phyloP scores from a whole-genome alignment of 2,329 filamentous ascomycete genomes.

The Dactylellina sp. region DNA sequence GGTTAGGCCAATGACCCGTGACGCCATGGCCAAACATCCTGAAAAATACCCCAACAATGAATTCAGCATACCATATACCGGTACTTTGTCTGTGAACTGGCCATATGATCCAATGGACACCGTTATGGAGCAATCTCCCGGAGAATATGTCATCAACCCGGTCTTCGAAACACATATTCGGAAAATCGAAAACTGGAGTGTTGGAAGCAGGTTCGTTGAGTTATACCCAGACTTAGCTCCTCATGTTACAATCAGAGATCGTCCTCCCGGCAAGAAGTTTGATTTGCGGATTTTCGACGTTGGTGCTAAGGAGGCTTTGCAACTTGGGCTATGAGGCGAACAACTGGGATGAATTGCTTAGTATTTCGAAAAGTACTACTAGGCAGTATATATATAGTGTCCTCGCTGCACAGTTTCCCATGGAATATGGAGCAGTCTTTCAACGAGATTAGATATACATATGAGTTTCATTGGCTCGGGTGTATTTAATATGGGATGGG shows the following conservation, averaged over 20 bases:
- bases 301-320: conserved; percentile 13
- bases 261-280: conserved; percentile 46
- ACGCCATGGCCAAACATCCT: conserved; percentile 61
- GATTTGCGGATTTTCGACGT: conserved; percentile 45
- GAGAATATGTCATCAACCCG: conserved; percentile 83
- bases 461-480: neutral
- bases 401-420: too few relatives aligned
- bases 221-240: conserved; percentile 71
- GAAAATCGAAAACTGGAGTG: conserved; percentile 81
- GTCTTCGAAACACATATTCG: conserved; percentile 85
- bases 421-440: too few relatives aligned
- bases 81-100: conserved; percentile 83
- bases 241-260: conserved; percentile 47
- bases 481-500: conserved; percentile 12
- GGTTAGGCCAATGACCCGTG: conserved; percentile 64
- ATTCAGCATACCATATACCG: conserved; percentile 85
- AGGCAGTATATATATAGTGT: conserved; percentile 7
- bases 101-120: conserved; percentile 80
- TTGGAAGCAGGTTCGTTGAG: conserved; percentile 76
- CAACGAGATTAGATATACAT: neutral
- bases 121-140: conserved; percentile 70
- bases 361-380: neutral
- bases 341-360: neutral
- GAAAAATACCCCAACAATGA: conserved; percentile 76
- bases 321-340: conserved; percentile 1